Evolutionary conservation across 495 filamentous ascomycete species (phyloP), one percentile per base, ranked within the genome.

Genomic region (Tuber magnatum): DNA sequence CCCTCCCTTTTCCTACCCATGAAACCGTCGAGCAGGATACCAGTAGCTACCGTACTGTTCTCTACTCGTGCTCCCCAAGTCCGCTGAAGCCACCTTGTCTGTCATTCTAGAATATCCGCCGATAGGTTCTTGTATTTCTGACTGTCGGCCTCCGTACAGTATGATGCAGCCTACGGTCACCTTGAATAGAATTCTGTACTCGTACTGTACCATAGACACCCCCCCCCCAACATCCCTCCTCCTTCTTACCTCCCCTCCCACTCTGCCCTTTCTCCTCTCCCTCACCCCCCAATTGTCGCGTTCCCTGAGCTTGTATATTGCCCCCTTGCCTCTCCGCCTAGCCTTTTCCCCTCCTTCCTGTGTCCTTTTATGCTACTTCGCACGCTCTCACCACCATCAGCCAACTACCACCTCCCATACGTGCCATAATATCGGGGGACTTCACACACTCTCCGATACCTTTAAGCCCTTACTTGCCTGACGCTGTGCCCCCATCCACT

Each of bases 1-100:
- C 76, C 74, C 48, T 78, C 46, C 38, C 68, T 71, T 78, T 79
- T 76, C 48, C 75, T 69, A 79, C 76, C 76, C 76, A 79, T 75
- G 77, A 79, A 79, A 79, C 76, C 48, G 56, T 75, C 76, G 70
- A 78, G 56, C 72, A 75, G 28, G 56, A 65, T n/a, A n/a, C n/a
- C 32, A 65, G 35, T 65, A 7, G 7, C 39, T 40, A 40, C 39
- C 39, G 39, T 40, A 40, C 39, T 3, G 39, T 65, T 3, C n/a
- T 61, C 51, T 61, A 14, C n/a, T 32, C 12, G 51, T 61, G 3
- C 56, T 35, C 56, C 46, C 56, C 56, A 61, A 61, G 32, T n/a
- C 51, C n/a, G 9, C 56, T 12, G 14, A 65, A 65, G 51, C 51
- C 51, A 35, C 56, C 32, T n/a, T 35, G 28, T 65, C 56, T 65